These are phyloP conservation scores for Pythium grandisporangium DNA, from an alignment of 352 stramenopile genomes.

Conservation along the genomic window DNA sequence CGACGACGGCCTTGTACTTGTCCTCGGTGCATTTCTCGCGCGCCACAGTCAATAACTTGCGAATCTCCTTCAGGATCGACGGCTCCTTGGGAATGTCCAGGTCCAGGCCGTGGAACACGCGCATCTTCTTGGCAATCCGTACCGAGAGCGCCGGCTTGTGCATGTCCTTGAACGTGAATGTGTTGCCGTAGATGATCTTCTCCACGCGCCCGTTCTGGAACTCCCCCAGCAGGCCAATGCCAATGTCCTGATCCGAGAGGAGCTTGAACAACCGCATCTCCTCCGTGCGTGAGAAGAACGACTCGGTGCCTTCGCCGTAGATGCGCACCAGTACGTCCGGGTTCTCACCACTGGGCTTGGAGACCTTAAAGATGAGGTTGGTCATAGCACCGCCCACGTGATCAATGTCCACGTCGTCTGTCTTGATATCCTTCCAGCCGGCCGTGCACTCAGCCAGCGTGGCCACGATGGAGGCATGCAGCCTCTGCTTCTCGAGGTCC, in stretches of 20 bases:
- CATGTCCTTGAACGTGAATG: constrained; percentile 67
- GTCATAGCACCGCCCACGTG: constrained; percentile 76
- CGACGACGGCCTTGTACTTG: constrained; percentile 30
- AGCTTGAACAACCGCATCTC: constrained; percentile 73
- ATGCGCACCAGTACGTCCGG: constrained; percentile 66
- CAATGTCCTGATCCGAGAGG: constrained; percentile 59
- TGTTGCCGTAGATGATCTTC: constrained; percentile 64
- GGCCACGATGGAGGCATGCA: constrained; percentile 56
- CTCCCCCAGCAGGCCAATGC: constrained; percentile 62
- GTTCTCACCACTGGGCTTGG: constrained; percentile 54
- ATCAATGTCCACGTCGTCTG: constrained; percentile 50
- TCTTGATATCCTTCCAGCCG: constrained; percentile 40
- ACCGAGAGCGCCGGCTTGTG: constrained; percentile 30
- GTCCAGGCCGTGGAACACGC: constrained; percentile 58
- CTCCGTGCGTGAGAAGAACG: constrained; percentile 69
- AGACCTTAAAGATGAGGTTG: constrained; percentile 79
- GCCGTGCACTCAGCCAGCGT: constrained; percentile 46
- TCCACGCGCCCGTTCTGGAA: constrained; percentile 71
- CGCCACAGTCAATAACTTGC: constrained; percentile 46
- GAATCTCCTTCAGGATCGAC: constrained; percentile 45
- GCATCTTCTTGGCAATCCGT: constrained; percentile 56
- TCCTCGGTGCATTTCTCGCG: constrained; percentile 37
- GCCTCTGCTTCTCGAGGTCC: constrained; percentile 57
- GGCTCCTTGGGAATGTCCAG: constrained; percentile 52
- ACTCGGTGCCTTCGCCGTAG: constrained; percentile 75